Percentiles rank a stretch among this genome's conserved stretches.
Conservation (phyloP, 441 rosid genomes). For the Theobroma grandiflorum region DNA sequence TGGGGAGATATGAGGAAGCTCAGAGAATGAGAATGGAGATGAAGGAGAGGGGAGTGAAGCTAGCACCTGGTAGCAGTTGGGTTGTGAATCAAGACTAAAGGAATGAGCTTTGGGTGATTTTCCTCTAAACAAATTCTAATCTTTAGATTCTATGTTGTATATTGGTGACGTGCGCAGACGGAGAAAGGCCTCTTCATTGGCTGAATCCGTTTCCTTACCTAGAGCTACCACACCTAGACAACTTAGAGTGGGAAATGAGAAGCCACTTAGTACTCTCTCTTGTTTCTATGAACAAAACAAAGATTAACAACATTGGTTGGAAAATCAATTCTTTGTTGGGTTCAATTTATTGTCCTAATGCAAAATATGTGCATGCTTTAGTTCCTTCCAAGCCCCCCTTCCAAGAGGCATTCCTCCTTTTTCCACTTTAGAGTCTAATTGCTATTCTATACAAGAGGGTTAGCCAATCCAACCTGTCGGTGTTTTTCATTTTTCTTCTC, state of each 20-base stretch:
- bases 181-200: too few relatives aligned
- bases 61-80: slow-evolving; percentile 73
- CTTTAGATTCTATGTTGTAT: too few relatives aligned
- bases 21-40: slow-evolving; percentile 62
- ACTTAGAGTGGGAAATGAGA: neutral
- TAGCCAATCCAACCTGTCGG: neutral
- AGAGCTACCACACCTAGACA: neutral
- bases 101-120: neutral
- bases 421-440: too few relatives aligned
- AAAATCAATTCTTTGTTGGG: neutral
- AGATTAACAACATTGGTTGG: neutral
- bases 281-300: too few relatives aligned
- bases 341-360: neutral
- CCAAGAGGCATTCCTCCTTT: too few relatives aligned
- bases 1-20: slow-evolving; percentile 71
- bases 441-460: neutral
- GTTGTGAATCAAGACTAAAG: slow-evolving; percentile 41
- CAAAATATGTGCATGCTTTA: neutral
- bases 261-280: neutral
- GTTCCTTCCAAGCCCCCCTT: neutral
- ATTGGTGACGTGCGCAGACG: too few relatives aligned
- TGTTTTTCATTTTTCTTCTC: neutral
- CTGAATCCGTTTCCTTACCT: neutral
- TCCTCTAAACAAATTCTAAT: neutral
- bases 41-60: slow-evolving; percentile 60